Conservation (phyloP, 139 green algal genomes). For the Choricystis sp. region DNA sequence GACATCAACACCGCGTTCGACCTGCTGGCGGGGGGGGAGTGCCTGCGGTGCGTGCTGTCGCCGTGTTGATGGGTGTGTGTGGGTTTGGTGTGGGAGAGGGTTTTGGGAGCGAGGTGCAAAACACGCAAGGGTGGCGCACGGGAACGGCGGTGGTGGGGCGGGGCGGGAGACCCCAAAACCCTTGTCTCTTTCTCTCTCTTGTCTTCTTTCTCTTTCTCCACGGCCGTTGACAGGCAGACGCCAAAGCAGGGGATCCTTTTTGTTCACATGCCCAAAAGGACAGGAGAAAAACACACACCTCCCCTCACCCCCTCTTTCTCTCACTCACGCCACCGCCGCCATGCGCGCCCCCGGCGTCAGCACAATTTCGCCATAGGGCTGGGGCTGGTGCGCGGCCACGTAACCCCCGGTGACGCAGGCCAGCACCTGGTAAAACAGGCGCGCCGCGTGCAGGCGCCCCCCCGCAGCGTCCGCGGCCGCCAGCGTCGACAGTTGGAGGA, state of each 20-base stretch:
- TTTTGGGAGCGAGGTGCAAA: too few relatives aligned
- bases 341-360: not conserved
- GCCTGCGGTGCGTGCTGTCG: conserved; percentile 71
- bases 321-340: not conserved
- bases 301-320: not conserved
- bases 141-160: too few relatives aligned
- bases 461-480: too few relatives aligned
- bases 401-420: not conserved
- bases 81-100: not conserved
- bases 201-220: too few relatives aligned
- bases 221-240: too few relatives aligned
- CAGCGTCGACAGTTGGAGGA: not conserved
- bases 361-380: not conserved
- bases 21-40: conserved; percentile 73
- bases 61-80: not conserved
- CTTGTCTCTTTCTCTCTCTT: too few relatives aligned
- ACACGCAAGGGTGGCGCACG: too few relatives aligned
- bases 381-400: not conserved
- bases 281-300: not conserved
- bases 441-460: not conserved
- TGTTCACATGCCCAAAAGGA: too few relatives aligned
- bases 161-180: too few relatives aligned
- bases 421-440: not conserved
- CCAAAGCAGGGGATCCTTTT: too few relatives aligned
- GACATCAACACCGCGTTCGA: conserved; percentile 93